Evolutionary conservation across 129 eudicot species (phyloP), one percentile per base, ranked within the genome.

Genomic region (Chrysanthemum seticuspe): DNA sequence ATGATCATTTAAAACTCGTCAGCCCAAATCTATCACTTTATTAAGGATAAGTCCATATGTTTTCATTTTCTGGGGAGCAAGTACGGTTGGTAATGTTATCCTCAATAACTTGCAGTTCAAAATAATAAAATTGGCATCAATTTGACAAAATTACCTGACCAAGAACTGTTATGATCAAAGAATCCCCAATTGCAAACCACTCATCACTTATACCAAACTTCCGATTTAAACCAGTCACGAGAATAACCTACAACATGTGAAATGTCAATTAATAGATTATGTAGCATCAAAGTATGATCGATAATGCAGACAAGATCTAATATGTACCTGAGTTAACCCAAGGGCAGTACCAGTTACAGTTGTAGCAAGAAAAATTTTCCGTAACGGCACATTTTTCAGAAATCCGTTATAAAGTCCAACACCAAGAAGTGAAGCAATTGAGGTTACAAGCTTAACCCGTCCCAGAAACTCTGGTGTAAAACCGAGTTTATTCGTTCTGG

Each of bases 171-270:
- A 94, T 72, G 36, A 90, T 85, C 80, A 94, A 76, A 4, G 98
- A 94, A 76, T 94, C 98, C 66, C 98, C 98, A 53, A 94, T 80
- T 13, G 98, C 97, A 79, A 94, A 94, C 98, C 98, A 94, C 83
- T 94, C 92, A 61, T 94, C 98, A 68, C 98, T 94, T 60, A 94
- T 78, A 59, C 98, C 98, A 66, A 94, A 73, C 81, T 88, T 81
- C 76, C 91, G 86, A 83, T 94, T 94, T 73, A 87, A 58, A 75
- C 98, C 98, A 19, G 96, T 90, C 56, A 94, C 98, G 5, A 94
- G 97, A 59, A 94, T 74, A 83, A 94, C 93, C 98, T 94, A 12
- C 14, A 52, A 74, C 50, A 72, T 64, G 64, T 60, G 27, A 13
- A 73, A 62, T 16, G 13, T 13, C 49, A 23, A 16, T 12, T 48